Evolutionary conservation across 805 yeast genomes (phyloP).

Genomic region (Kuraishia piskuri): DNA sequence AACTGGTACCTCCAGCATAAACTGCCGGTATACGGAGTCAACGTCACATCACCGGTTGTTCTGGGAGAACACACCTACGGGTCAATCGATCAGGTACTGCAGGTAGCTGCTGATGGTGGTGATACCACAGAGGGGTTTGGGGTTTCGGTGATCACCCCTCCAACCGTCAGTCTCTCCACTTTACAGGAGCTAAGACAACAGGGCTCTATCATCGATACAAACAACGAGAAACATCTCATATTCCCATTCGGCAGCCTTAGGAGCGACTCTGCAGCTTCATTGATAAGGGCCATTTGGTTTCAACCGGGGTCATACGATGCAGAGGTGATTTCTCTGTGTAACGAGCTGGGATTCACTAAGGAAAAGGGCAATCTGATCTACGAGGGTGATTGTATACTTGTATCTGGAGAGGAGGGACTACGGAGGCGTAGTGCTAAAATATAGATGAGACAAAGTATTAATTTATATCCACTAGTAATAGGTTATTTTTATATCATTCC

Average conservation of each 20-base stretch:
- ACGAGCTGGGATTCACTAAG: constrained; percentile 20
- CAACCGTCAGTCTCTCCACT: constrained; percentile 41
- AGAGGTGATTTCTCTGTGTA: constrained; percentile 31
- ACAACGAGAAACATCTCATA: constrained; percentile 7
- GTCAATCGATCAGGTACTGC: constrained; percentile 6
- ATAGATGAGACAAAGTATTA: no score
- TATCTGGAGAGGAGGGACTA: constrained; percentile 48
- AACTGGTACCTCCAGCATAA: constrained; percentile 54
- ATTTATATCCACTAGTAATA: no score
- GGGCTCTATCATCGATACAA: constrained; percentile 1
- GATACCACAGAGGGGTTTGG: constrained; percentile 36
- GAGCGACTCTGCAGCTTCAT: not conserved
- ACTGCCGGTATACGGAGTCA: constrained; percentile 58
- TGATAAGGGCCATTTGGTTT: constrained; percentile 62
- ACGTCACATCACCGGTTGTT: constrained; percentile 45
- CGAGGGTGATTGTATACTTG: constrained; percentile 63
- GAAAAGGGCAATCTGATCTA: constrained; percentile 23
- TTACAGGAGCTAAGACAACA: constrained; percentile 25
- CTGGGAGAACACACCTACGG: constrained; percentile 8
- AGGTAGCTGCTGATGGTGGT: constrained; percentile 4
- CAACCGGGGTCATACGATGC: constrained; percentile 74
- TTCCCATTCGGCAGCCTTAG: constrained; percentile 5
- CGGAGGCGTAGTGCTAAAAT: constrained; percentile 1
- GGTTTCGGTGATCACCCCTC: constrained; percentile 71
- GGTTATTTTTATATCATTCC: not conserved